Evolutionary conservation across 1,139 yeast genomes (phyloP).

Genomic region (Geotrichum histeridarum): DNA sequence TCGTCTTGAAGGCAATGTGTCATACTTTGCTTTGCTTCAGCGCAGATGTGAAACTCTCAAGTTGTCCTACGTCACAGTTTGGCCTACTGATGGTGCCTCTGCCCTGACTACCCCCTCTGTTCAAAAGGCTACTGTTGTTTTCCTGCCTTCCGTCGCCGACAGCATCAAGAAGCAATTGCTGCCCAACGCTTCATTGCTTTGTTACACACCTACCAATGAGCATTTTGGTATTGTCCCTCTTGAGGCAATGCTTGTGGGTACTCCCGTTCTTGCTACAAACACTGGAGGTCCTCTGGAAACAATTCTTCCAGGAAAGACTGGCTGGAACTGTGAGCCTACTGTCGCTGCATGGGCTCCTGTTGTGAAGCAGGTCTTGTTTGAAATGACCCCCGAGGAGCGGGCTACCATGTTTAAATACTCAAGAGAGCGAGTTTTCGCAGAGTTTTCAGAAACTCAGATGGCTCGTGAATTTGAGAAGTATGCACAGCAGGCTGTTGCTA

Average conservation of each 20-base stretch:
- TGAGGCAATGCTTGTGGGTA: slow-evolving; percentile 81
- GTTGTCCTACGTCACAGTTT: slow-evolving; percentile 46
- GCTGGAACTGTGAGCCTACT: slow-evolving; percentile 62
- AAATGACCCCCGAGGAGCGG: slow-evolving; percentile 36
- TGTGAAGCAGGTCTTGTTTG: slow-evolving; percentile 43
- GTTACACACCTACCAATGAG: slow-evolving; percentile 87
- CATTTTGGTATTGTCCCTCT: slow-evolving; percentile 98
- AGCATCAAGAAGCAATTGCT: slow-evolving; percentile 61
- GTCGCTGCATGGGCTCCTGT: slow-evolving; percentile 60
- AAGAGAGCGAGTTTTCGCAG: slow-evolving; percentile 44
- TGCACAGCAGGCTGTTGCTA: slow-evolving; percentile 25
- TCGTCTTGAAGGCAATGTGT: slow-evolving; percentile 69
- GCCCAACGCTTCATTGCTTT: slow-evolving; percentile 51
- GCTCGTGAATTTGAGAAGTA: slow-evolving; percentile 48
- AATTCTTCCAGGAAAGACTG: slow-evolving; percentile 60
- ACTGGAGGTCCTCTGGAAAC: slow-evolving; percentile 95
- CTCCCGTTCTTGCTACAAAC: slow-evolving; percentile 80
- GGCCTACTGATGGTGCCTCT: slow-evolving; percentile 23
- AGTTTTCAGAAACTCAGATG: slow-evolving; percentile 62
- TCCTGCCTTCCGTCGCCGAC: slow-evolving; percentile 74
- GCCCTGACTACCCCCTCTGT: slow-evolving; percentile 15
- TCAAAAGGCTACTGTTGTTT: slow-evolving; percentile 50
- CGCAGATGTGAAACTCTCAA: slow-evolving; percentile 45
- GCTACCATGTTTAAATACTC: slow-evolving; percentile 48
- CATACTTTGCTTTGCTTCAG: slow-evolving; percentile 59